Evolutionary conservation across 164 flowering plant genomes (phyloP).

Genomic region (Santalum album): DNA sequence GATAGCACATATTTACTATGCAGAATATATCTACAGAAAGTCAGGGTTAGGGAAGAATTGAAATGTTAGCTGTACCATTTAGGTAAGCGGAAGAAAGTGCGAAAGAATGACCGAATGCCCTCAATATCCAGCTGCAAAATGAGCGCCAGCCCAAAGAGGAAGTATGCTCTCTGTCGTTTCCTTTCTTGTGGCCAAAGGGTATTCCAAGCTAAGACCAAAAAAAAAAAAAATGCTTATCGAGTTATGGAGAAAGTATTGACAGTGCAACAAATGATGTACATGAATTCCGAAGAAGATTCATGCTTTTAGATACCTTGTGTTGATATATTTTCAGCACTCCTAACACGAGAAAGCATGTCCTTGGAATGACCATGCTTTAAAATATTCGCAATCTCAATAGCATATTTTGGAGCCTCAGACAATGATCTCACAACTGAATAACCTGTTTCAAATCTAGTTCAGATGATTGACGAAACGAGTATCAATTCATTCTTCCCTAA

Average conservation of each 20-base stretch:
- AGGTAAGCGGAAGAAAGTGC: constrained; percentile 81
- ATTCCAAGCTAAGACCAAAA: constrained; percentile 62
- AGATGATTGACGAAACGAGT: background rate
- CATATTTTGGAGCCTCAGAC: constrained; percentile 95
- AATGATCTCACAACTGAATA: constrained; percentile 91
- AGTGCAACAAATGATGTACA: background rate
- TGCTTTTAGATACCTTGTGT: constrained; percentile 47
- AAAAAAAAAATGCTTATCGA: background rate
- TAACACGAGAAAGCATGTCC: constrained; percentile 13
- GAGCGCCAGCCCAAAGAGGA: constrained; percentile 92
- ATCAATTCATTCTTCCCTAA: constrained; percentile 10
- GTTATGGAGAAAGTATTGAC: no score
- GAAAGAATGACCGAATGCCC: constrained; percentile 80
- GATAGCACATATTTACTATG: no score
- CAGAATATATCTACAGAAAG: background rate
- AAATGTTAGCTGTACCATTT: constrained; percentile 44
- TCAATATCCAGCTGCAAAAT: constrained; percentile 81
- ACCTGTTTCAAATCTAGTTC: constrained; percentile 35
- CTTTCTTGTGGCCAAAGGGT: constrained; percentile 97
- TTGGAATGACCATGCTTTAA: constrained; percentile 32
- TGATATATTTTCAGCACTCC: constrained; percentile 40
- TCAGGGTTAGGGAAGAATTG: background rate
- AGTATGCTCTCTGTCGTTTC: constrained; percentile 92
- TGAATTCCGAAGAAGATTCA: background rate
- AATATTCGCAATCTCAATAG: constrained; percentile 74